Percentiles rank a stretch among this genome's conserved stretches.
Conservation (phyloP, 2,329 filamentous ascomycete species). For the Cladosporium sp. region DNA sequence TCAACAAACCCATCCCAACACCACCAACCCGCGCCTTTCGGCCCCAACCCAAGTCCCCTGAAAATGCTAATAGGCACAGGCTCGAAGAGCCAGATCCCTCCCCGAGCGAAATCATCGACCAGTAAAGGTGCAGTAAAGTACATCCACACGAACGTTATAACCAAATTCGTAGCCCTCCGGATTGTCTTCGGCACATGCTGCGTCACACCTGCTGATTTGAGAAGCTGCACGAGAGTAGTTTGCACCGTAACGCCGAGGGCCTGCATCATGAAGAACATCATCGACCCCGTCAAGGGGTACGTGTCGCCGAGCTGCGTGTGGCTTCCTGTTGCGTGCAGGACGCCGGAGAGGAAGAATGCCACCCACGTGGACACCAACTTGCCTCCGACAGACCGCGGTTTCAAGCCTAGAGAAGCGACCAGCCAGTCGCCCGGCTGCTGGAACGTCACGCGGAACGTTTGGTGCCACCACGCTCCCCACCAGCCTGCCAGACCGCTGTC, state of each 20-base stretch:
- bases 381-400: slow-evolving; percentile 38
- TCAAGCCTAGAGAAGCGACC: slow-evolving; percentile 31
- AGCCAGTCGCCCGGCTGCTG: slow-evolving; percentile 58
- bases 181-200: slow-evolving; percentile 47
- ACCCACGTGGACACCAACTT: slow-evolving; percentile 46
- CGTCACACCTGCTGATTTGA: slow-evolving; percentile 39
- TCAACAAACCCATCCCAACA: slow-evolving; percentile 62
- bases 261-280: slow-evolving; percentile 72
- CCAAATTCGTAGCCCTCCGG: slow-evolving; percentile 58
- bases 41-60: slow-evolving; percentile 65
- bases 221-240: slow-evolving; percentile 36
- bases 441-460: slow-evolving; percentile 77
- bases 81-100: slow-evolving; percentile 78
- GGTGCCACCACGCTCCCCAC: slow-evolving; percentile 91
- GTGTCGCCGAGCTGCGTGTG: slow-evolving; percentile 64
- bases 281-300: slow-evolving; percentile 52
- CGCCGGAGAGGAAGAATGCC: slow-evolving; percentile 66
- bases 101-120: slow-evolving; percentile 72
- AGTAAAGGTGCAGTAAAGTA: slow-evolving; percentile 64
- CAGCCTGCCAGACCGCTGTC: slow-evolving; percentile 74
- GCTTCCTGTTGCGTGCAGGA: slow-evolving; percentile 71
- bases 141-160: slow-evolving; percentile 67
- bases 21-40: slow-evolving; percentile 63
- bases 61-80: slow-evolving; percentile 74
- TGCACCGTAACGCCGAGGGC: slow-evolving; percentile 66